Evolutionary conservation across 2,329 filamentous ascomycete species (phyloP), one percentile per base, ranked within the genome.

Genomic region (Pseudogymnoascus sp.): DNA sequence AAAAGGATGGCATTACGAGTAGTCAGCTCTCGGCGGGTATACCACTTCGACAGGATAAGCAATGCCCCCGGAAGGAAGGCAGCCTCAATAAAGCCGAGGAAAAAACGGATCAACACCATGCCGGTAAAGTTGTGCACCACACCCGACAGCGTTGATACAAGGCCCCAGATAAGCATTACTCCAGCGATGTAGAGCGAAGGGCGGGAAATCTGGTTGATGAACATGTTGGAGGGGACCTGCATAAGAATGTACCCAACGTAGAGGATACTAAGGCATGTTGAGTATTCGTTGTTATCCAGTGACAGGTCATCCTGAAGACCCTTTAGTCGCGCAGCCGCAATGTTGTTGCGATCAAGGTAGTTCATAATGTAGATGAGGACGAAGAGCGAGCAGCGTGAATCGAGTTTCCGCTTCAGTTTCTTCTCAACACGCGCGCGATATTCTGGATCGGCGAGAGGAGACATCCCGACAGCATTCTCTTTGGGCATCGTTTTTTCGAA

Each of bases 331-430:
- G 86, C 86, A 0, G 84, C 79, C 2, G 84, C 84, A 63, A 88
- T 86, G 70, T 88, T 86, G 69, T 86, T 86, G 34, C 83, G 76
- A 66, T 86, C 83, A 28, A 84, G 76, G 71, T 89, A 90, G 73
- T 90, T 90, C 72, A 87, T 77, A 69, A 90, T 88, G 68, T 90
- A 90, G 74, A 90, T 88, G 64, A 90, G 70, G 55, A 90, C 82
- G 61, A 90, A 91, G 83, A 74, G 45, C 45, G 45, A 4, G 45
- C 45, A 52, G 26, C 45, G 45, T 12, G 45, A 15, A 30, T 52
- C 45, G 45, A 52, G 45, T 12, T 90, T 91, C 65, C 83, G 80
- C 70, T 83, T 79, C 66, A 92, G 73, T 34, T 76, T 78, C 70
- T 79, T 82, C 72, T 91, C 87, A n/a, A 85, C 79, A 12, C 69